phyloP scores from a whole-genome alignment of 495 filamentous ascomycete genomes.

The Cladorrhinum samala region DNA sequence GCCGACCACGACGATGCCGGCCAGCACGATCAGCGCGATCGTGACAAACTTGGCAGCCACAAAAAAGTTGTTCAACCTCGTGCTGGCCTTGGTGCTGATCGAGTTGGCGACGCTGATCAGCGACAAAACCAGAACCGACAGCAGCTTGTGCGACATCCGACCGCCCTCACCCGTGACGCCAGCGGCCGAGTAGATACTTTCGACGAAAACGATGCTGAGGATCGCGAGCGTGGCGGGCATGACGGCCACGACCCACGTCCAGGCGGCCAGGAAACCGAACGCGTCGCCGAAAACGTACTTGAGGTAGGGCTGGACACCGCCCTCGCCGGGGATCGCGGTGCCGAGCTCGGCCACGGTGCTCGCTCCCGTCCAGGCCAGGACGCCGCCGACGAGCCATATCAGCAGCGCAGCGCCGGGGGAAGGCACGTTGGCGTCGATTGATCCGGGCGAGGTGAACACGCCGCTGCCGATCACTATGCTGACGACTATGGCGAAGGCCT shows the following conservation, averaged over 20 bases:
- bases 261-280: conserved; percentile 49
- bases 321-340: conserved; percentile 42
- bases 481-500: conserved; percentile 50
- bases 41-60: conserved; percentile 45
- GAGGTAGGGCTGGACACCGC: conserved; percentile 51
- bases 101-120: conserved; percentile 47
- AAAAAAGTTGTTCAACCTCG: conserved; percentile 49
- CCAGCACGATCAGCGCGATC: conserved; percentile 42
- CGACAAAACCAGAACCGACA: conserved; percentile 40
- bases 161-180: conserved; percentile 39
- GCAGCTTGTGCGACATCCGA: conserved; percentile 39
- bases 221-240: conserved; percentile 55
- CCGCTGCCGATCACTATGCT: conserved; percentile 52
- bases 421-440: conserved; percentile 51
- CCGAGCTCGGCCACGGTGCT: conserved; percentile 50
- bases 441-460: conserved; percentile 50
- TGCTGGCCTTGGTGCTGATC: conserved; percentile 51
- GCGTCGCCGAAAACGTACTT: conserved; percentile 51
- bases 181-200: conserved; percentile 45
- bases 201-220: conserved; percentile 53
- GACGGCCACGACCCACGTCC: conserved; percentile 53
- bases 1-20: conserved; percentile 40
- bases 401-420: conserved; percentile 47
- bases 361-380: conserved; percentile 53
- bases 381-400: conserved; percentile 47